Conservation (phyloP, 108 stramenopile species). For the Skeletonema grethae region DNA sequence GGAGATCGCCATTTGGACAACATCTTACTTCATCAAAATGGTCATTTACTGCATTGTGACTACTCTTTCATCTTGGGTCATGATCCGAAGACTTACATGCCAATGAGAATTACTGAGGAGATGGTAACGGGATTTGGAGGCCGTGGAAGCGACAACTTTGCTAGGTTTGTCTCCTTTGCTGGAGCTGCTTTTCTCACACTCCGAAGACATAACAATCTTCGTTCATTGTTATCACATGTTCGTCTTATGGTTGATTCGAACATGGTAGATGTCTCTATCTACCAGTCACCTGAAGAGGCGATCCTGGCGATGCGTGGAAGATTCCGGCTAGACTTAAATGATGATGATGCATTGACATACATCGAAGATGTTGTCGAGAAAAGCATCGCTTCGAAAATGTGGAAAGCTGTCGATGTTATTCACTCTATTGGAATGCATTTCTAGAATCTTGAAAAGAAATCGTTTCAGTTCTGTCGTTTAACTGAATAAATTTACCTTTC, state of each 20-base stretch:
- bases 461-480: neutral
- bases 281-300: slow-evolving; percentile 65
- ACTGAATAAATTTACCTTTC: neutral
- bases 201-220: slow-evolving; percentile 75
- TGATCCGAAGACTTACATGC: slow-evolving; percentile 89
- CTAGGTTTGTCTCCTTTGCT: slow-evolving; percentile 75
- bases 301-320: slow-evolving; percentile 68
- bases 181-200: slow-evolving; percentile 84
- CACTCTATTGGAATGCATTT: slow-evolving; percentile 79
- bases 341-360: slow-evolving; percentile 73
- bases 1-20: slow-evolving; percentile 91
- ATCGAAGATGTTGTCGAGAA: slow-evolving; percentile 84
- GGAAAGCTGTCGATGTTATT: slow-evolving; percentile 90
- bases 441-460: slow-evolving; percentile 23
- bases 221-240: slow-evolving; percentile 68
- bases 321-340: slow-evolving; percentile 70
- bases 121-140: slow-evolving; percentile 90
- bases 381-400: slow-evolving; percentile 75
- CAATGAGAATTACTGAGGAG: slow-evolving; percentile 85
- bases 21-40: slow-evolving; percentile 80
- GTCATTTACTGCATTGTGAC: slow-evolving; percentile 86
- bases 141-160: slow-evolving; percentile 80
- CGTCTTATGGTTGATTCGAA: slow-evolving; percentile 61
- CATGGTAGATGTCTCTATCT: slow-evolving; percentile 58
- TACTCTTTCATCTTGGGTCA: slow-evolving; percentile 85